Evolutionary conservation across 2,329 filamentous ascomycete species (phyloP).

Genomic region (Curvularia spicifera): DNA sequence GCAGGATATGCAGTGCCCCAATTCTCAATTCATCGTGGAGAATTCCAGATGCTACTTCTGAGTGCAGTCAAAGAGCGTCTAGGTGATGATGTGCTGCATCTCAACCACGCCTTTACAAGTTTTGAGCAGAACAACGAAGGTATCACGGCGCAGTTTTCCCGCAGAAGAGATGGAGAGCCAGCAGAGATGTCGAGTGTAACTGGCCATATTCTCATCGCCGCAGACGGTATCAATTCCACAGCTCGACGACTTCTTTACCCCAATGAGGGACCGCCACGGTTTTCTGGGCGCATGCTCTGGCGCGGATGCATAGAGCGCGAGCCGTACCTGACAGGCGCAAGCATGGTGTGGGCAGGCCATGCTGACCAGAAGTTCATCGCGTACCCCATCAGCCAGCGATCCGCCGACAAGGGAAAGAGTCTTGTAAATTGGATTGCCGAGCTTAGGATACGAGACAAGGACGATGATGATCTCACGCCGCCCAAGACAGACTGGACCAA

Average conservation of each 20-base stretch:
- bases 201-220: conserved; percentile 50
- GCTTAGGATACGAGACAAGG: conserved; percentile 51
- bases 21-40: conserved; percentile 55
- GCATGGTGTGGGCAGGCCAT: conserved; percentile 57
- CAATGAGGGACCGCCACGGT: conserved; percentile 53
- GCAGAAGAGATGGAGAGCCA: conserved; percentile 33
- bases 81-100: conserved; percentile 48
- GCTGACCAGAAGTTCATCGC: conserved; percentile 58
- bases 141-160: conserved; percentile 51
- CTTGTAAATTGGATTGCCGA: conserved; percentile 59
- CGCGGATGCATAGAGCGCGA: conserved; percentile 52
- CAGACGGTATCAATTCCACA: conserved; percentile 56
- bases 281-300: conserved; percentile 57
- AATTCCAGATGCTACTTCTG: conserved; percentile 55
- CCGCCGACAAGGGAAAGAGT: conserved; percentile 46
- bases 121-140: conserved; percentile 47
- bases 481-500: conserved; percentile 56
- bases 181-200: conserved; percentile 40
- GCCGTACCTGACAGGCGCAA: conserved; percentile 53
- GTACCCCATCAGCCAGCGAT: conserved; percentile 53
- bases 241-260: conserved; percentile 53
- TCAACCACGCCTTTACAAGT: conserved; percentile 48
- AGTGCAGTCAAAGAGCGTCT: conserved; percentile 52
- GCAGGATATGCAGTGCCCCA: conserved; percentile 55
- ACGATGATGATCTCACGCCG: conserved; percentile 53